Evolutionary conservation across 176 grass and related monocot genomes (phyloP), one percentile per base, ranked within the genome.

Genomic region (Rhipidocladum racemiflorum): DNA sequence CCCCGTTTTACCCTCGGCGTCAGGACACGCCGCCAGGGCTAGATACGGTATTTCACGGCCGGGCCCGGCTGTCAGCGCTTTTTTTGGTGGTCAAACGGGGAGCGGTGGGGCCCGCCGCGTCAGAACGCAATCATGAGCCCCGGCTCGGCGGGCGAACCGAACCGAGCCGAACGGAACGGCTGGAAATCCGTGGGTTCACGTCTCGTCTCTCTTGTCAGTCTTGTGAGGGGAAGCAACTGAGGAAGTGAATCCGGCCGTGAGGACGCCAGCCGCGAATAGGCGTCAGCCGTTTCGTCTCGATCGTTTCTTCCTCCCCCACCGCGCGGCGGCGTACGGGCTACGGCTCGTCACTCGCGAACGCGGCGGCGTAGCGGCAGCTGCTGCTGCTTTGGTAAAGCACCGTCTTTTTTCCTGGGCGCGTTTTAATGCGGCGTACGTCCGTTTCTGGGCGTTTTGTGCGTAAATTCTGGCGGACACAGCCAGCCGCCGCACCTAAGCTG

Each of bases 1-100:
- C 43, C 71, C 85, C 23, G 34, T 54, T 77, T 12, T 77, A 4
- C 24, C 85, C 85, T 62, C 63, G 0, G 6, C 6, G 55, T 57
- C 3, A n/a, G n/a, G 9, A 20, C 21, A 57, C 53, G 7, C 21
- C 21, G 3, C n/a, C 1, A 56, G 54, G 54, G 54, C 3, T 24
- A 4, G 21, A 56, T 11, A 4, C 10, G n/a, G 55, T 24, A 12
- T 4, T 57, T 24, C 55, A 24, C 3, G n/a, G 1, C 9, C 9
- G 55, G 55, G 2, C 76, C 83, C 42, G 0, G 0, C 1, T 4
- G 34, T 7, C 66, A 68, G 18, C 0, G 5, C 40, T 27, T 16
- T 25, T 14, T 25, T 14, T 11, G 5, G 68, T 38, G 84, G 76
- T 86, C 84, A 86, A 86, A 86, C 59, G 76, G 59, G 5, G 16